Conservation (phyloP, 495 filamentous ascomycete genomes). For the Aspergillus affinis region DNA sequence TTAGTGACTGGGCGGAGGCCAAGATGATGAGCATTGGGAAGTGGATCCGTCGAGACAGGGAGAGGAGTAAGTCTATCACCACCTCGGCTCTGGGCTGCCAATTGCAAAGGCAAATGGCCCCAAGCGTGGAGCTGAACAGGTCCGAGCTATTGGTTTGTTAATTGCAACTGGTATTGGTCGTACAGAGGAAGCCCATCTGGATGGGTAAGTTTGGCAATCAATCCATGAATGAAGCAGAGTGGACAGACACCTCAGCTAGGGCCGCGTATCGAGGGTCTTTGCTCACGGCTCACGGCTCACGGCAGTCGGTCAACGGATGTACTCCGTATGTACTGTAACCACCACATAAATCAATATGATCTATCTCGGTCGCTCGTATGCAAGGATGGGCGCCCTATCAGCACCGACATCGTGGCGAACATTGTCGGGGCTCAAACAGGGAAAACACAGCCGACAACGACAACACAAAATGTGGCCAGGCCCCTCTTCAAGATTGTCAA, state of each 20-base stretch:
- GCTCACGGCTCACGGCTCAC: background rate
- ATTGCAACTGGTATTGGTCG: background rate
- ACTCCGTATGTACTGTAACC: background rate
- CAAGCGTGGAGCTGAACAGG: conserved; percentile 8
- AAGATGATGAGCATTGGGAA: conserved; percentile 10
- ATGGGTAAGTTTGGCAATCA: background rate
- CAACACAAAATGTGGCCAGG: background rate
- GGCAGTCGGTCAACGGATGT: background rate
- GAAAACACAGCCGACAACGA: background rate
- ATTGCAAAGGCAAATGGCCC: conserved; percentile 6
- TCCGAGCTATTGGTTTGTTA: background rate
- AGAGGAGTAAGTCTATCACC: conserved; percentile 4
- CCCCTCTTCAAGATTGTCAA: background rate
- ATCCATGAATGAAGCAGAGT: background rate
- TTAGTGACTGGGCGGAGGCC: conserved; percentile 1
- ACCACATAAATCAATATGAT: background rate
- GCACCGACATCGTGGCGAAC: background rate
- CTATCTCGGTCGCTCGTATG: background rate
- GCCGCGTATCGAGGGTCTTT: background rate
- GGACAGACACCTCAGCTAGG: background rate
- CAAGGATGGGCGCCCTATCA: conserved; percentile 1
- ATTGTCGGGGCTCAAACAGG: conserved; percentile 2
- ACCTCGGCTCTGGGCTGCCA: conserved; percentile 10
- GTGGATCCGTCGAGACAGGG: conserved; percentile 7
- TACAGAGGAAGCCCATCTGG: background rate